These are phyloP conservation scores for Quercus tomentella DNA, from an alignment of 331 rosid genomes.

Conservation along the genomic window DNA sequence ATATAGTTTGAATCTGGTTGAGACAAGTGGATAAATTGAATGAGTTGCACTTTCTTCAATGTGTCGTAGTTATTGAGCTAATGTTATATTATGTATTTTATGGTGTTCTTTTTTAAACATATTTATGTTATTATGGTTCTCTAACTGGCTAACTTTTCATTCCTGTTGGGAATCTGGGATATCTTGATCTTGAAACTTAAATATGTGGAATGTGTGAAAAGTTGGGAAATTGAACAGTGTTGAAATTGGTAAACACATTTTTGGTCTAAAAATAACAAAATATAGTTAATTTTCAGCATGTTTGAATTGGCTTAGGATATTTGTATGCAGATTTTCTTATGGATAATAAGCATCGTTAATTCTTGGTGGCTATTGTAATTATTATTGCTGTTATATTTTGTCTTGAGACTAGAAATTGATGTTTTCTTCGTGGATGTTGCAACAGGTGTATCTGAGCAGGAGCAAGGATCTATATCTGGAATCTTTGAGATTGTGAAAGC, in stretches of 20 bases:
- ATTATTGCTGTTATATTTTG: not conserved
- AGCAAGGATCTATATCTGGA: conserved; percentile 41
- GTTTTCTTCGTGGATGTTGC: conserved; percentile 7
- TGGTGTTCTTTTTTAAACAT: not conserved
- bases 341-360: not conserved
- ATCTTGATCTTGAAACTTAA: not conserved
- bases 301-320: not conserved
- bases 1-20: not conserved
- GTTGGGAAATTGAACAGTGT: not conserved
- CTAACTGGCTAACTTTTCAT: not conserved
- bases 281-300: not conserved
- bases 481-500: conserved; percentile 41
- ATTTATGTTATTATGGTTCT: not conserved
- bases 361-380: not conserved
- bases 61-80: no score
- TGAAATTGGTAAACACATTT: not conserved
- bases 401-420: conserved; percentile 3
- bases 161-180: not conserved
- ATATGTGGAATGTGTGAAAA: no score
- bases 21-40: not conserved
- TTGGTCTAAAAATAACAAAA: not conserved
- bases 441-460: conserved; percentile 49
- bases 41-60: not conserved
- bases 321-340: not conserved
- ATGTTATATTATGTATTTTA: not conserved